These are phyloP conservation scores for Penicillium fuscoglaucum DNA, from an alignment of 2,329 filamentous ascomycete genomes.

Conservation along the genomic window DNA sequence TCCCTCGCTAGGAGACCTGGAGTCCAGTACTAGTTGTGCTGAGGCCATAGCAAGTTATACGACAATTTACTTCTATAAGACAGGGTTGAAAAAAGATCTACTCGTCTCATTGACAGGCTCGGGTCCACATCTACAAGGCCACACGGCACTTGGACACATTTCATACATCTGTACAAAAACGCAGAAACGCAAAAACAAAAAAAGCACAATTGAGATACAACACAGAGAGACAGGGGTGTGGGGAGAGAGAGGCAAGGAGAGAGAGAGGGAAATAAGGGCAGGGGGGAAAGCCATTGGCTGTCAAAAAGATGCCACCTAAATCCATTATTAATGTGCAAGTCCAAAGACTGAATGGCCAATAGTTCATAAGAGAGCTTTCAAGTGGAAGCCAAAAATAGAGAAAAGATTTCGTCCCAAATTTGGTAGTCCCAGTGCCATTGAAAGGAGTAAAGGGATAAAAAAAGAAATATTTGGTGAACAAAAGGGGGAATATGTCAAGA, in stretches of 20 bases:
- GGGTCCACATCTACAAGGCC: conserved; percentile 10
- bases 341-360: conserved; percentile 20
- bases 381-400: conserved; percentile 11
- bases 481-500: conserved; percentile 39
- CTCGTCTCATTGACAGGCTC: conserved; percentile 21
- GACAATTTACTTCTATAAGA: not conserved
- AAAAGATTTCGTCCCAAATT: conserved; percentile 23
- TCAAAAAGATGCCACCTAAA: conserved; percentile 21
- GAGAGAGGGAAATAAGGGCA: conserved; percentile 9
- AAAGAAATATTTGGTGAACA: conserved; percentile 29
- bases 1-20: no score
- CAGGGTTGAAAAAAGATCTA: conserved; percentile 12
- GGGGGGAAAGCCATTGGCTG: conserved; percentile 15
- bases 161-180: conserved; percentile 23
- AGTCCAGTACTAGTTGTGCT: no score
- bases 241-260: conserved; percentile 6
- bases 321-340: conserved; percentile 23
- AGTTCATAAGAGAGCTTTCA: conserved; percentile 18
- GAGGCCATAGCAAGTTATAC: not conserved
- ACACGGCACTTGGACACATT: conserved; percentile 7
- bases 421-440: conserved; percentile 23
- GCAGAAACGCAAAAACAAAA: conserved; percentile 6
- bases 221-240: conserved; percentile 4
- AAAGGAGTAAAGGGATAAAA: conserved; percentile 18
- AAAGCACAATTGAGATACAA: conserved; percentile 1